phyloP scores from a whole-genome alignment of 371 early-diverging fungal genomes.

The Gilbertella persicaria region DNA sequence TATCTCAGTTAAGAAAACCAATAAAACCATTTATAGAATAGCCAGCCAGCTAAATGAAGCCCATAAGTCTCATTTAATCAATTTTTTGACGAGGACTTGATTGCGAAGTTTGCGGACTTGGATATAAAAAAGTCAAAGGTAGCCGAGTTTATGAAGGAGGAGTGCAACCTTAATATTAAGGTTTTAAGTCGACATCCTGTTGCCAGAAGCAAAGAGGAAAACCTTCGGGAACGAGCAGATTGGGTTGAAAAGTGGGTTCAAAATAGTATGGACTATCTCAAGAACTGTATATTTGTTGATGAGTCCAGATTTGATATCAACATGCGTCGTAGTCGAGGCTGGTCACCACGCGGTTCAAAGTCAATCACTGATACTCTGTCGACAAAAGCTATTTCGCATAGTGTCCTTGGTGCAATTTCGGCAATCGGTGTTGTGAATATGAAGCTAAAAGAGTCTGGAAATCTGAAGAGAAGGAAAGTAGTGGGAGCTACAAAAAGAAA shows the following conservation, averaged over 20 bases:
- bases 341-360: neutral
- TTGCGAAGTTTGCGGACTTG: slow-evolving; percentile 6
- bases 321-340: neutral
- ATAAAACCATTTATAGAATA: too few species aligned
- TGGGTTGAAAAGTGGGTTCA: slow-evolving; percentile 12
- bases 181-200: slow-evolving; percentile 5
- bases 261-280: slow-evolving; percentile 9
- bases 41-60: too few species aligned
- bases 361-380: slow-evolving; percentile 1
- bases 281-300: too few species aligned
- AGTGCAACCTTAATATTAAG: slow-evolving; percentile 15
- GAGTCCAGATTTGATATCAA: too few species aligned
- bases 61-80: too few species aligned
- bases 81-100: too few species aligned
- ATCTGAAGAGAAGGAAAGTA: slow-evolving; percentile 8
- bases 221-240: slow-evolving; percentile 7
- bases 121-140: slow-evolving; percentile 18
- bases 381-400: slow-evolving; percentile 12
- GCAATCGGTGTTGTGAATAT: slow-evolving; percentile 13
- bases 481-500: slow-evolving; percentile 16
- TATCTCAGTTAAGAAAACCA: too few species aligned
- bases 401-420: slow-evolving; percentile 11
- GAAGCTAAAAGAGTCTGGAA: slow-evolving; percentile 4
- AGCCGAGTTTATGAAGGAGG: slow-evolving; percentile 17
- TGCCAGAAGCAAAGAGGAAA: slow-evolving; percentile 1